These are phyloP conservation scores for Coemansia umbellata DNA, from an alignment of 192 early-diverging fungal genomes.

Conservation along the genomic window DNA sequence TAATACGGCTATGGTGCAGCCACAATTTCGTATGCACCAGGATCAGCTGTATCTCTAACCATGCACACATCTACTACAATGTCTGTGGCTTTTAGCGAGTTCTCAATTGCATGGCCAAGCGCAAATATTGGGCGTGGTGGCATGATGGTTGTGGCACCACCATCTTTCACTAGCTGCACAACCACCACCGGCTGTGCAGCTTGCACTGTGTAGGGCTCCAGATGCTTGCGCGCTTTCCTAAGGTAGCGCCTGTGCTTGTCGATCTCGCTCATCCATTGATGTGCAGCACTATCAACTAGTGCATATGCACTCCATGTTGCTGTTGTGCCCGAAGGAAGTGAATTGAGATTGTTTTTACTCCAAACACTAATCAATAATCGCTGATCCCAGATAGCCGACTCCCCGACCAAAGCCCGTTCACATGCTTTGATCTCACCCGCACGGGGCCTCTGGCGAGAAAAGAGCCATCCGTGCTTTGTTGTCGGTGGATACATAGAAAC, in stretches of 20 bases:
- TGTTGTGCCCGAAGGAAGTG: too few species aligned
- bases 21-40: conserved; percentile 1
- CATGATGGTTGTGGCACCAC: background rate
- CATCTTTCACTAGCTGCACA: background rate
- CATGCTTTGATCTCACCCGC: conserved; percentile 9
- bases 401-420: background rate
- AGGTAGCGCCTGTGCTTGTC: conserved; percentile 13
- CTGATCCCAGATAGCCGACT: conserved; percentile 29
- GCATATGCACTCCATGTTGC: conserved; percentile 15
- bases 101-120: conserved; percentile 12
- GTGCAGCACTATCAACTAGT: conserved; percentile 15
- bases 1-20: conserved; percentile 1
- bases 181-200: conserved; percentile 27
- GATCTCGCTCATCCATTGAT: conserved; percentile 4
- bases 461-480: conserved; percentile 22
- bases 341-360: background rate
- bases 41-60: background rate
- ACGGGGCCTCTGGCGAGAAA: conserved; percentile 38
- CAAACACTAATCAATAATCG: conserved; percentile 14
- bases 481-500: conserved; percentile 25
- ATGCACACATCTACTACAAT: conserved; percentile 12
- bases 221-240: background rate
- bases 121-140: conserved; percentile 13
- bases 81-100: background rate
- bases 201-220: conserved; percentile 9